These are phyloP conservation scores for Aspergillus costaricaensis DNA, from an alignment of 2,329 filamentous ascomycete species.

Conservation along the genomic window DNA sequence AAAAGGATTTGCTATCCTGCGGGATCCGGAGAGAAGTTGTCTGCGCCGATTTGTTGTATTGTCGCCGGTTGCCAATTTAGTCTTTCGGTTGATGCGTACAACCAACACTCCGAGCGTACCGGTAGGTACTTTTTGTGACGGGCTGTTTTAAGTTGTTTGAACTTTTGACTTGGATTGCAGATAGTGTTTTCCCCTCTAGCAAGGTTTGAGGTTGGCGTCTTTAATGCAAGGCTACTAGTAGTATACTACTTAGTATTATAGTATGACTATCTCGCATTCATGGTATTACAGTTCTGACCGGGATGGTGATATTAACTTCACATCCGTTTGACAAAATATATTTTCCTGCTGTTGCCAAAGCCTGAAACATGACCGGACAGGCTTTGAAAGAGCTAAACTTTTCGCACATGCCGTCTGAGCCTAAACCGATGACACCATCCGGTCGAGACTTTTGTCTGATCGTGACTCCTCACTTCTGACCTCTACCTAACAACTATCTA, in stretches of 20 bases:
- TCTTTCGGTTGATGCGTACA: too few species aligned
- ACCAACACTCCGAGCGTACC: not conserved
- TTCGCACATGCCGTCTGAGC: not conserved
- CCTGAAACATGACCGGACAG: not conserved
- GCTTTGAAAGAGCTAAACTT: not conserved
- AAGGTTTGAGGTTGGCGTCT: not conserved
- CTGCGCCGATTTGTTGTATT: not conserved
- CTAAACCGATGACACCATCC: not conserved
- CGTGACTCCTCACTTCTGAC: not conserved
- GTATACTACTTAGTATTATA: not conserved
- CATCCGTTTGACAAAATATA: not conserved
- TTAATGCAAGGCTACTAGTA: not conserved
- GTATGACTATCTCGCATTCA: not conserved
- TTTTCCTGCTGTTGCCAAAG: not conserved
- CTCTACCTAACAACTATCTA: not conserved
- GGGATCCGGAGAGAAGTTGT: not conserved
- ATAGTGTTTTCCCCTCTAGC: not conserved
- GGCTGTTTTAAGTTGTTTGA: not conserved
- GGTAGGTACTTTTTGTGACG: not conserved
- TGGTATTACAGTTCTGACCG: not conserved
- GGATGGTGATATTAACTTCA: not conserved
- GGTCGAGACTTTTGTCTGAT: too few species aligned
- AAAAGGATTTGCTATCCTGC: not conserved
- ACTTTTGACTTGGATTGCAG: not conserved
- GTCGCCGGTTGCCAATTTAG: not conserved